Evolutionary conservation across 805 yeast species (phyloP), one percentile per base, ranked within the genome.

Genomic region (Scheffersomyces amazonensis): DNA sequence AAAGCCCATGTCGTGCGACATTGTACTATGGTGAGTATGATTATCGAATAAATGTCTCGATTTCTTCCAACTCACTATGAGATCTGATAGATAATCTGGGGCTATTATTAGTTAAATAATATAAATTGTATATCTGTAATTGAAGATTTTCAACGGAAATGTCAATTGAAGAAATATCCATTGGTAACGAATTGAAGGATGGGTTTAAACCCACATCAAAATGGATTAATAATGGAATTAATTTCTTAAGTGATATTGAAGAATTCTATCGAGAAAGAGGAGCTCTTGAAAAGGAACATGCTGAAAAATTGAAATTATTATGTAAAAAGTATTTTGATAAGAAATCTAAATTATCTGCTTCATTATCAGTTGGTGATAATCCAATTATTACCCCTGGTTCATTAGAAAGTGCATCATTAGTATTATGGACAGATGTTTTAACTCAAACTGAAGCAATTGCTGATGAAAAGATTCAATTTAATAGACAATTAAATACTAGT

Each of bases 341-440:
- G 59, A 89, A 90, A 56, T 83, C 95, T 34, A 78, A 79, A 46
- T 61, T 71, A 13, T 70, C 87, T 9, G 77, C 91, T 0, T 58
- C 65, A 11, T 61, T 93, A 20, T 79, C 90, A 31, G 99, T 93
- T 2, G 99, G 99, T 18, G 96, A 87, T 43, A 76, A 77, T 13
- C 99, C 99, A 0, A 75, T 80, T 30, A 76, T 87, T 31, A 93
- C 99, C 0, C 98, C 99, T 0, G 99, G 99, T 0, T 88, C 97
- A 0, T 68, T 91, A 35, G 98, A 93, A 56, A 75, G 86, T 46
- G 96, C 96, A 0, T 72, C 86, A 12, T 64, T 90, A 44, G 95
- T 87, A 10, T 78, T 95, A 1, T 91, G 99, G 99, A 87, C 78
- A 32, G 95, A 88, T 46, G 76, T 90, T 5, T 72, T 91, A 42